phyloP scores from a whole-genome alignment of 2,329 filamentous ascomycete species.

The Arthrinium puccinioides region DNA sequence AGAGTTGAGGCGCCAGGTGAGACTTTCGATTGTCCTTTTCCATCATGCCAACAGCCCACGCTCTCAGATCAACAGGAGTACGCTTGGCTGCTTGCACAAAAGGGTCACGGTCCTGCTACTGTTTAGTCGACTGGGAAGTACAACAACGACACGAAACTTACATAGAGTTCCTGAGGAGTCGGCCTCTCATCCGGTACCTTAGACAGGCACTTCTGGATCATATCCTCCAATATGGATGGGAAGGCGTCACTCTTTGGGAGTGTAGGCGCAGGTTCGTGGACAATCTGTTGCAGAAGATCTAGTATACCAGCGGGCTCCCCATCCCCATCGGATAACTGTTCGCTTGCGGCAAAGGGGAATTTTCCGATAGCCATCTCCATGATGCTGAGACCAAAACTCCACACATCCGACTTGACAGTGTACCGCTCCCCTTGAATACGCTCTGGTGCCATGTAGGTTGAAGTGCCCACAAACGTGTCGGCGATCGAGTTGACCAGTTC shows the following conservation, averaged over 20 bases:
- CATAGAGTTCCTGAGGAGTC: slow-evolving; percentile 88
- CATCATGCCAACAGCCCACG: slow-evolving; percentile 92
- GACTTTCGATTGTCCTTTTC: slow-evolving; percentile 94
- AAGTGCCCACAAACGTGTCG: slow-evolving; percentile 96
- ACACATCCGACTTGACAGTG: slow-evolving; percentile 96
- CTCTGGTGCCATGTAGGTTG: slow-evolving; percentile 98
- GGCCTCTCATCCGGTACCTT: slow-evolving; percentile 86
- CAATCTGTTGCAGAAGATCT: slow-evolving; percentile 93
- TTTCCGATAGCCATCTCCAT: slow-evolving; percentile 98
- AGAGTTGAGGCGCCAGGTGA: slow-evolving; percentile 74
- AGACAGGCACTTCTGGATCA: slow-evolving; percentile 91
- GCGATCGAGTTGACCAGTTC: slow-evolving; percentile 97
- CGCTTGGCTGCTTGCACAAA: slow-evolving; percentile 96
- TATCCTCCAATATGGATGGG: slow-evolving; percentile 88
- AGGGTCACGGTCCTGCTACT: slow-evolving; percentile 70
- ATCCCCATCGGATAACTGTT: slow-evolving; percentile 64
- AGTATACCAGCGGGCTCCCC: slow-evolving; percentile 89
- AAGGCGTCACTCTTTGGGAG: slow-evolving; percentile 97
- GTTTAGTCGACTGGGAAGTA: too few relatives aligned
- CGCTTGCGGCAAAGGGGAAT: slow-evolving; percentile 82
- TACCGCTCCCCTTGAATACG: slow-evolving; percentile 95
- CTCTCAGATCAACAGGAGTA: slow-evolving; percentile 86
- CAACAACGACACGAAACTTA: slow-evolving; percentile 39
- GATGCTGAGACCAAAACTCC: slow-evolving; percentile 91
- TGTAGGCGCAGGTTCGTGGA: slow-evolving; percentile 88